Conservation (phyloP, 306 rosid species). For the Parietaria judaica region DNA sequence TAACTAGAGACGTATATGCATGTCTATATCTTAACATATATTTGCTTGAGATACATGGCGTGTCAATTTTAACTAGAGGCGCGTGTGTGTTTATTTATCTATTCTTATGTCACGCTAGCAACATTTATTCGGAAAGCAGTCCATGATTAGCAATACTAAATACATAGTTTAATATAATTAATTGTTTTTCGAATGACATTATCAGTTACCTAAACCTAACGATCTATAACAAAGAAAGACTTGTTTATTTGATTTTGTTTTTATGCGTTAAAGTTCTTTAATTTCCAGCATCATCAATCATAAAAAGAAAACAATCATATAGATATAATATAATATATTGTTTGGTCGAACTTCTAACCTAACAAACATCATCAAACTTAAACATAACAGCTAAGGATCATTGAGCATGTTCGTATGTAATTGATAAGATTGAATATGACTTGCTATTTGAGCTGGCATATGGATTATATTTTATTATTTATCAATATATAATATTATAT, state of each 20-base stretch:
- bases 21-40: no score
- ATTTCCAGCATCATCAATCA: no score
- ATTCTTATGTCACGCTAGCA: no score
- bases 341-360: slow-evolving; percentile 1
- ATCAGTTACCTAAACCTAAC: no score
- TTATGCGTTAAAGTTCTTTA: not conserved
- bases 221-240: not conserved
- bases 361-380: slow-evolving; percentile 3
- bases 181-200: no score
- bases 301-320: not conserved
- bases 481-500: not conserved
- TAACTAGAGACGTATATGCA: no score
- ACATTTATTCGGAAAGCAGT: no score
- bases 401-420: not conserved
- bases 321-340: not conserved
- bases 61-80: no score
- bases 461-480: not conserved
- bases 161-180: no score
- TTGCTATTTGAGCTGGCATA: slow-evolving; percentile 1
- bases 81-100: no score
- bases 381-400: slow-evolving; percentile 2
- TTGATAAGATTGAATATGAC: not conserved
- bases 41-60: no score
- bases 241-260: not conserved
- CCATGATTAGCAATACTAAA: no score